phyloP scores from a whole-genome alignment of 805 yeast genomes.

The Kodamaea kakaduensis region DNA sequence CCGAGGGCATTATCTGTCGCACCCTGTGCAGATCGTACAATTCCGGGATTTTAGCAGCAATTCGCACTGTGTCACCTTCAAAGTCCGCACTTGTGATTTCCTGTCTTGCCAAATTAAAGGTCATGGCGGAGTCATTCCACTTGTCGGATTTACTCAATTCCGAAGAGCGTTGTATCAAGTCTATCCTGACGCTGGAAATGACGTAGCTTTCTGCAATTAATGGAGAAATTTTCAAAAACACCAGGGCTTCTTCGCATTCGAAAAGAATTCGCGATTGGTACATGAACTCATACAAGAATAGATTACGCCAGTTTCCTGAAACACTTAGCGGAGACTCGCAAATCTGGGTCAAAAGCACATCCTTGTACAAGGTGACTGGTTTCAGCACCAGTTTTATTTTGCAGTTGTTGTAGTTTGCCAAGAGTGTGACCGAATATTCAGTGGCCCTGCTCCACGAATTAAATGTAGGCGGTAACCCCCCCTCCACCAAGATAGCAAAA shows the following conservation, averaged over 20 bases:
- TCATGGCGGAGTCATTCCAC: too few species aligned
- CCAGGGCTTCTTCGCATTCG: conserved; percentile 10
- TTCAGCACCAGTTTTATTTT: neutral
- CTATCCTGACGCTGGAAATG: conserved; percentile 10
- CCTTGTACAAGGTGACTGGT: conserved; percentile 1
- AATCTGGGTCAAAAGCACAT: neutral
- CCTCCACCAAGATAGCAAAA: neutral
- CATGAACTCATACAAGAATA: conserved; percentile 15
- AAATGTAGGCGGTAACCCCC: neutral
- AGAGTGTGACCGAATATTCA: neutral
- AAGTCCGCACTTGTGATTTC: too few species aligned
- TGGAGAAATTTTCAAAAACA: conserved; percentile 11
- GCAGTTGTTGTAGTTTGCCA: neutral
- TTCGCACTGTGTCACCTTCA: neutral
- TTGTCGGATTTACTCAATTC: too few species aligned
- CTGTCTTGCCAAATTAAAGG: too few species aligned
- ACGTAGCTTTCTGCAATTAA: conserved; percentile 6
- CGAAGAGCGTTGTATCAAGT: conserved; percentile 13
- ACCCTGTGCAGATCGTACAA: neutral
- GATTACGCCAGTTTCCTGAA: conserved; percentile 18
- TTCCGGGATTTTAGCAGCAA: neutral
- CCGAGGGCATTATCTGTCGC: conserved; percentile 11
- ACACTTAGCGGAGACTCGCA: conserved; percentile 12
- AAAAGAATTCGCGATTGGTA: conserved; percentile 16
- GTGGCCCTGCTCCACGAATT: neutral